Base-by-base conservation (phyloP, 192 early-diverging fungal species). In the Borealophlyctis nickersoniae region DNA sequence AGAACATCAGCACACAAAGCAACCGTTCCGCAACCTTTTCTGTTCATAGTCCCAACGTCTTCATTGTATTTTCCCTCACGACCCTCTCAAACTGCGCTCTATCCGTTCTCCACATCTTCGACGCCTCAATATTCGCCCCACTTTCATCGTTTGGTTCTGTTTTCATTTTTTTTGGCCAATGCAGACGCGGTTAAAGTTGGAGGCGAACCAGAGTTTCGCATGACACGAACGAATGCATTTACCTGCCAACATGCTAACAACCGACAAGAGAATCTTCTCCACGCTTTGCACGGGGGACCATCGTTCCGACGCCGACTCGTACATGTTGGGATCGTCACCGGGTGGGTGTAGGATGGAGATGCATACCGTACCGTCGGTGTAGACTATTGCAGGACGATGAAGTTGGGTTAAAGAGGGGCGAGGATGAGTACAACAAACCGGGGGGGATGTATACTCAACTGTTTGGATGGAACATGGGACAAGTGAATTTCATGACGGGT, bases 261-360 rank as follows among this genome's bases (percentile, higher is more conserved):
- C 96, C 1, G 88, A 91, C 48, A 99, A 70, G 59, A 99, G 68
- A 56, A 99, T 98, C 80, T 99, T 99, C 65, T 99, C 96, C 2
- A 99, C 93, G 73, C 89, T 92, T 76, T 99, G 96, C 32, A 99
- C 96, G 26, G 96, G 96, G 49, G 85, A 88, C 96, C 96, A 99
- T 31, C 96, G 81, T 73, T 99, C 96, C 4, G 88, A 91, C 56
- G 91, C 91, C 63, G 88, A 88, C 72, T 99, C 96, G 70, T 99
- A 99, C 84, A 91, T 90, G 77, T 96, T 91, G 0, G 96, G 96
- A 62, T 99, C 96, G 68, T 98, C 92, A 28, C 96, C 96, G 1
- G 96, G 96, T 29, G 96, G 85, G 74, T 99, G 96, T 30, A 99
- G 77, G 50, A 99, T 99, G 7, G 95, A 98, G 54, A 99, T 99